Percentiles rank a stretch among this genome's conserved stretches.
Conservation (phyloP, 768 basidiomycete genomes). For the Lentinula guzmanii region DNA sequence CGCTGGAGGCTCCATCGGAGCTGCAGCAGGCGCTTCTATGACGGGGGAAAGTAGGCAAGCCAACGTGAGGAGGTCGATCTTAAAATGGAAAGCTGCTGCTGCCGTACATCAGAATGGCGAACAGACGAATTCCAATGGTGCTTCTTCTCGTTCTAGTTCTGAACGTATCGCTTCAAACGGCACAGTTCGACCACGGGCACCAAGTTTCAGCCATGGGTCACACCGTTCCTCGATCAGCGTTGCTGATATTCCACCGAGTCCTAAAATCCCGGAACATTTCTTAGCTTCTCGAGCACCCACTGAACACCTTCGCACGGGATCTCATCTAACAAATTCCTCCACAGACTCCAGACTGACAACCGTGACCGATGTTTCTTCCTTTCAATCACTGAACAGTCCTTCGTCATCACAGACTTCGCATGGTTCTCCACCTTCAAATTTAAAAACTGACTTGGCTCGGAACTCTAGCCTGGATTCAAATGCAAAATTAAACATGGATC, state of each 20-base stretch:
- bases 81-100: conserved; percentile 13
- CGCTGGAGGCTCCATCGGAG: not conserved
- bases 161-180: conserved; percentile 12
- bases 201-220: conserved; percentile 41
- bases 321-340: conserved; percentile 18
- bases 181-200: conserved; percentile 33
- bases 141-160: not conserved
- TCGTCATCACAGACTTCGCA: conserved; percentile 16
- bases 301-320: conserved; percentile 11
- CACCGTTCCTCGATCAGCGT: conserved; percentile 21
- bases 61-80: conserved; percentile 11
- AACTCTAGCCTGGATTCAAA: not conserved
- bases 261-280: conserved; percentile 51
- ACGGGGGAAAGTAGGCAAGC: conserved; percentile 2
- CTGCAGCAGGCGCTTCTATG: conserved; percentile 4
- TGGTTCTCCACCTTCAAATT: not conserved
- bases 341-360: conserved; percentile 17
- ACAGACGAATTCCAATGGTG: not conserved
- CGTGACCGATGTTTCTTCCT: conserved; percentile 17
- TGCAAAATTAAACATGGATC: conserved; percentile 2
- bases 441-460: not conserved
- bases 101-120: not conserved
- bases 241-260: conserved; percentile 56
- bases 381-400: conserved; percentile 17
- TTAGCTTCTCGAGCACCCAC: conserved; percentile 15